Evolutionary conservation across 495 filamentous ascomycete species (phyloP).

Genomic region (Letharia lupina): DNA sequence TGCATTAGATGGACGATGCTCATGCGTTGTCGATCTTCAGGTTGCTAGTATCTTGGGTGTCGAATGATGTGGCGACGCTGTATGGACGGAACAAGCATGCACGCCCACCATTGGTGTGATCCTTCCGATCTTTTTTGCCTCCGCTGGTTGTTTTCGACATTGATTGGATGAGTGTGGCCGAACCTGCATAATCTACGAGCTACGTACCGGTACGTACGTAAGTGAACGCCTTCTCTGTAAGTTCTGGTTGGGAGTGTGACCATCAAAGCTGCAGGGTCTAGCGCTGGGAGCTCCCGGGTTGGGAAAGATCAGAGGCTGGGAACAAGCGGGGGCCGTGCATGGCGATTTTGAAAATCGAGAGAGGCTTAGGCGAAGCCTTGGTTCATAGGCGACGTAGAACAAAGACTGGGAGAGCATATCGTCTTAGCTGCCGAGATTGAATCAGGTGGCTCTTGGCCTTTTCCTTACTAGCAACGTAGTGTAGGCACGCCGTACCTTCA

Average conservation of each 20-base stretch:
- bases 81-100: neutral
- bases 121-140: neutral
- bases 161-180: neutral
- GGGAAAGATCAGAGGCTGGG: neutral
- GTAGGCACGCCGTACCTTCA: neutral
- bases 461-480: neutral
- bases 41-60: neutral
- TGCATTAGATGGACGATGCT: neutral
- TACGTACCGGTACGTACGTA: constrained; percentile 6
- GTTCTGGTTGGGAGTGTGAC: neutral
- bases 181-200: neutral
- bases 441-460: neutral
- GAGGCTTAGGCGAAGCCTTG: neutral
- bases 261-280: neutral
- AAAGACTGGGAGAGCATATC: neutral
- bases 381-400: neutral
- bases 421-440: neutral
- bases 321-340: neutral
- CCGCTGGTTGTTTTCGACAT: neutral
- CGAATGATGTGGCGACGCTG: constrained; percentile 1
- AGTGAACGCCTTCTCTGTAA: neutral
- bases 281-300: neutral
- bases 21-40: neutral
- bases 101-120: neutral
- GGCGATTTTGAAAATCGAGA: neutral